A percentile compares a stretch with the other conserved stretches of the same genome.
Conservation (phyloP, 768 basidiomycete genomes). For the Auriscalpium microsporum region DNA sequence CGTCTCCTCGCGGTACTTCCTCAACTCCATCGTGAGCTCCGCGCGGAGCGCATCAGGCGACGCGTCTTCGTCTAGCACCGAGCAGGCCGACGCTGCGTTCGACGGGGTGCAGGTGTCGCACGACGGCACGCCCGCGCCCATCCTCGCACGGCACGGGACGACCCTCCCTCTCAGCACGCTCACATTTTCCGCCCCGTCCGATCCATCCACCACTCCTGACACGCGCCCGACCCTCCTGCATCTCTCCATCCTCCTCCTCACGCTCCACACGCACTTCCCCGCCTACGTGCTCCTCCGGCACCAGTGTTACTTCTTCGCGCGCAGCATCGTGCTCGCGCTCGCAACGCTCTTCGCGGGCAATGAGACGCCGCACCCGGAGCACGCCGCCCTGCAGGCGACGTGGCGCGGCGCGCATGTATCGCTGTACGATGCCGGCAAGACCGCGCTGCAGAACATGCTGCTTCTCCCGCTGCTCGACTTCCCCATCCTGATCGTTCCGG, state of each 20-base stretch:
- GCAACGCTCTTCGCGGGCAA: slow-evolving; percentile 3
- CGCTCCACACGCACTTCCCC: slow-evolving; percentile 12
- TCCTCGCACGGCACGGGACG: slow-evolving; percentile 7
- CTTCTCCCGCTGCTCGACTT: slow-evolving; percentile 11
- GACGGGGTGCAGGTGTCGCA: slow-evolving; percentile 14
- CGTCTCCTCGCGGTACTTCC: slow-evolving; percentile 3
- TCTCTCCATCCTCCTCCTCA: slow-evolving; percentile 11
- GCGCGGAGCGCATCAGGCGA: no score
- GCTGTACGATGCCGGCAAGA: slow-evolving; percentile 7
- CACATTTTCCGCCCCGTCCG: slow-evolving; percentile 1
- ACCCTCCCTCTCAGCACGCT: slow-evolving; percentile 7
- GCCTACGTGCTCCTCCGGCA: slow-evolving; percentile 11
- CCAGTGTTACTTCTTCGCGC: slow-evolving; percentile 17
- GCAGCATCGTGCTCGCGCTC: slow-evolving; percentile 9
- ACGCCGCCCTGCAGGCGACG: slow-evolving; percentile 5
- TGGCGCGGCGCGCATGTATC: slow-evolving; percentile 16
- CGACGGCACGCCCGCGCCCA: slow-evolving; percentile 7
- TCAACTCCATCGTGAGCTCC: slow-evolving; percentile 4
- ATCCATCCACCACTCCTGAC: not conserved
- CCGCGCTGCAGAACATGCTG: slow-evolving; percentile 14
- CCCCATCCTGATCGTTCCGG: slow-evolving; percentile 11
- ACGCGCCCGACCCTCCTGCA: slow-evolving; percentile 9
- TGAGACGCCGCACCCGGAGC: slow-evolving; percentile 1
- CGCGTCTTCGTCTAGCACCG: not conserved
- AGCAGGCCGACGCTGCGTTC: not conserved